Percentiles rank a stretch among this genome's conserved stretches.
Evolutionary conservation across 2,329 filamentous ascomycete genomes (phyloP).

Genomic region (Botrytis aclada): DNA sequence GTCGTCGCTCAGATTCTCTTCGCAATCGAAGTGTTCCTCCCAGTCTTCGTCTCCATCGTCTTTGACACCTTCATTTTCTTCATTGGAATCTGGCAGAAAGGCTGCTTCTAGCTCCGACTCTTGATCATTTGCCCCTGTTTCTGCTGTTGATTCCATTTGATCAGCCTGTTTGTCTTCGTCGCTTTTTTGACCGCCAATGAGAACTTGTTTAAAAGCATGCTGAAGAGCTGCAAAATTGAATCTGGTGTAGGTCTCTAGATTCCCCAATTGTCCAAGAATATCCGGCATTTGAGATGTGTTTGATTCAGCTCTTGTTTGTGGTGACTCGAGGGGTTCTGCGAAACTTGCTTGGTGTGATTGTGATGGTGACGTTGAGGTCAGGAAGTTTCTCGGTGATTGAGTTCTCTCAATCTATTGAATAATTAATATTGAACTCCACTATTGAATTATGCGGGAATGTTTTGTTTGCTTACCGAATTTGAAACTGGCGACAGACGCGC

Average conservation of each 20-base stretch:
- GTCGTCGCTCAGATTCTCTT: neutral
- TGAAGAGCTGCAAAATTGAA: neutral
- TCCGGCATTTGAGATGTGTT: neutral
- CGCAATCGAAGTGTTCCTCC: neutral
- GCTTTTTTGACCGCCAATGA: neutral
- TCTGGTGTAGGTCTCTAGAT: neutral
- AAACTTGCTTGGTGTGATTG: accelerated
- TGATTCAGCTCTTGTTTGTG: neutral
- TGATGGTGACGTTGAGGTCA: neutral
- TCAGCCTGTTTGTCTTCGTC: too few relatives aligned
- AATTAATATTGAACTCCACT: neutral
- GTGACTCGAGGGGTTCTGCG: accelerated
- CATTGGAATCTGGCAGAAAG: neutral
- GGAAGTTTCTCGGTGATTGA: neutral
- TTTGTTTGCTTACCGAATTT: neutral
- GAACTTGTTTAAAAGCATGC: neutral
- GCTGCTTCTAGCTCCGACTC: neutral
- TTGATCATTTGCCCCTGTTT: neutral
- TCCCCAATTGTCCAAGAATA: neutral
- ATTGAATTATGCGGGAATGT: neutral
- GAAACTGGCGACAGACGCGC: neutral
- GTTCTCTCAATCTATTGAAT: neutral
- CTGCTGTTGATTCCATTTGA: neutral
- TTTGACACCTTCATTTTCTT: neutral
- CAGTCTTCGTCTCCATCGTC: neutral